A percentile compares a stretch with the other conserved stretches of the same genome.
These are phyloP conservation scores for Thalassia testudinum DNA, from an alignment of 116 monocot species.

Conservation along the genomic window DNA sequence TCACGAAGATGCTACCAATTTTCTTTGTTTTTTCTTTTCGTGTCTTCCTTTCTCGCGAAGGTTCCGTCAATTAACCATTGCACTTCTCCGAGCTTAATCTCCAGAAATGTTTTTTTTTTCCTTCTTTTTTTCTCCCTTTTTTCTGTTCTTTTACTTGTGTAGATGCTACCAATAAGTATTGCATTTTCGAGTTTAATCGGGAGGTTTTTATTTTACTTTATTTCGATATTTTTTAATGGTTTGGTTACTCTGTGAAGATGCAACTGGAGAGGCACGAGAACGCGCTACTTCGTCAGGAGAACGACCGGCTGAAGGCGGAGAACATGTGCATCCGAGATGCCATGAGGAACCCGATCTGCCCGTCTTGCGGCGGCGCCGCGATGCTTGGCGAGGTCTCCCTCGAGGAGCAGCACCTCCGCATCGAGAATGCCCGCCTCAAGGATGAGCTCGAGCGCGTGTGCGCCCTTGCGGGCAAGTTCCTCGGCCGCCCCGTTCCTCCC, in stretches of 20 bases:
- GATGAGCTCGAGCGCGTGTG: conserved; percentile 84
- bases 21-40: no score
- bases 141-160: no score
- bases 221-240: no score
- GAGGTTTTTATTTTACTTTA: no score
- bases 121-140: no score
- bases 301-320: conserved; percentile 81
- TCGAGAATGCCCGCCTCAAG: conserved; percentile 85
- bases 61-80: background rate
- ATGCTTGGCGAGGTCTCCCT: conserved; percentile 58
- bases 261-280: conserved; percentile 98
- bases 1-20: no score
- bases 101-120: no score
- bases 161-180: no score
- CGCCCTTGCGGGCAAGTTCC: conserved; percentile 62
- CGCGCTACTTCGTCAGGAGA: conserved; percentile 74
- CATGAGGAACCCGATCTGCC: conserved; percentile 75
- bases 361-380: conserved; percentile 69
- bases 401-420: conserved; percentile 78
- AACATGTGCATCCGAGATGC: conserved; percentile 76
- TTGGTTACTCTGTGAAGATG: conserved; percentile 27
- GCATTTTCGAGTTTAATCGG: no score
- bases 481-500: conserved; percentile 45
- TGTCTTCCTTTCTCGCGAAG: no score
- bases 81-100: no score